These are phyloP conservation scores for Platismatia glauca DNA, from an alignment of 495 filamentous ascomycete species.

Conservation along the genomic window DNA sequence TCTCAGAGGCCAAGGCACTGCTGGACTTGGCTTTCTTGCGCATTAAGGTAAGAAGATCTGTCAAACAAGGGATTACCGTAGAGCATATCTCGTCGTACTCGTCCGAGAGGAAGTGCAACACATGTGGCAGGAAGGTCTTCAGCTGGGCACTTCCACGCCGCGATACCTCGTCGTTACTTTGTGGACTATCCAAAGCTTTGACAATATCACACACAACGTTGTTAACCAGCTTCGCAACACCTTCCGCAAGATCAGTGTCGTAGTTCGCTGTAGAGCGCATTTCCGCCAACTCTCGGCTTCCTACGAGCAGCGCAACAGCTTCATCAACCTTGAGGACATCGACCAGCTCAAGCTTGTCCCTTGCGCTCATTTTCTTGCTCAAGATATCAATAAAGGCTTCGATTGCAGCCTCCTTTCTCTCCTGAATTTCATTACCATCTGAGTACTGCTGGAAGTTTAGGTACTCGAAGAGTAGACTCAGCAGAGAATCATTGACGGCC, in stretches of 20 bases:
- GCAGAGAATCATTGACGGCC: conserved; percentile 78
- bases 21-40: conserved; percentile 62
- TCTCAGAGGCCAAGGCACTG: conserved; percentile 52
- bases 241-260: conserved; percentile 89
- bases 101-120: conserved; percentile 90
- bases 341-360: conserved; percentile 91
- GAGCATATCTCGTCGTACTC: conserved; percentile 97
- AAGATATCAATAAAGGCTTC: conserved; percentile 92
- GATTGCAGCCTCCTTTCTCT: conserved; percentile 76
- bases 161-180: conserved; percentile 14
- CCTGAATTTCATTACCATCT: conserved; percentile 50
- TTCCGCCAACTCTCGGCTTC: conserved; percentile 66
- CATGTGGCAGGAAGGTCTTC: conserved; percentile 69
- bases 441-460: conserved; percentile 47
- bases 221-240: conserved; percentile 93
- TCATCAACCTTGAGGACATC: conserved; percentile 74
- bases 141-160: conserved; percentile 40
- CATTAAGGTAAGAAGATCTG: conserved; percentile 79
- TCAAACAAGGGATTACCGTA: conserved; percentile 82
- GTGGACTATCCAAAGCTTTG: conserved; percentile 52
- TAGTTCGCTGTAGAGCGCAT: conserved; percentile 72
- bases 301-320: conserved; percentile 72
- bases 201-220: conserved; percentile 78
- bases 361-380: conserved; percentile 91
- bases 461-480: conserved; percentile 73